Evolutionary conservation across 495 filamentous ascomycete genomes (phyloP).

Genomic region (Parathielavia hyrcaniae): DNA sequence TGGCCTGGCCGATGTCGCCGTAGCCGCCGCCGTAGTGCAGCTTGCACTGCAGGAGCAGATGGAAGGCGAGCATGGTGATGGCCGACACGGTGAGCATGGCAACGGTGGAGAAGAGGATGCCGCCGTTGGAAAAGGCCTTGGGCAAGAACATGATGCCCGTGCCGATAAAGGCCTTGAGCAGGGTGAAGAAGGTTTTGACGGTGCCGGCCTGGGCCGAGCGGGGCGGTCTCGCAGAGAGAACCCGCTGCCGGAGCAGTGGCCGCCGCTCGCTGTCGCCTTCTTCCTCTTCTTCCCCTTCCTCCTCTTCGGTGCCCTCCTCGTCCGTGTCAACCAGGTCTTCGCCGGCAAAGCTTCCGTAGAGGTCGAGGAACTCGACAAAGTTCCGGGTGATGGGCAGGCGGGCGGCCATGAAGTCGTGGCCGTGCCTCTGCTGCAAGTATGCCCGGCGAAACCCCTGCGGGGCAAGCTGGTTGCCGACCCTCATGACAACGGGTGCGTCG

Average conservation of each 20-base stretch:
- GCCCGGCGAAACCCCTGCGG: slow-evolving; percentile 59
- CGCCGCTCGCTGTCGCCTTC: slow-evolving; percentile 36
- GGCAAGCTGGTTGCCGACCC: slow-evolving; percentile 46
- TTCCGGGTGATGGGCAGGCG: slow-evolving; percentile 51
- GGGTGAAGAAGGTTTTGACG: slow-evolving; percentile 59
- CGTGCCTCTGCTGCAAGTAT: slow-evolving; percentile 48
- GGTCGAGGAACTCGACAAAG: slow-evolving; percentile 62
- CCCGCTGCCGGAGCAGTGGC: slow-evolving; percentile 51
- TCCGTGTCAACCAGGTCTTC: slow-evolving; percentile 63
- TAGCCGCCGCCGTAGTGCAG: slow-evolving; percentile 51
- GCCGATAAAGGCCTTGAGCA: slow-evolving; percentile 60
- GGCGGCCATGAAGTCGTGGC: slow-evolving; percentile 36
- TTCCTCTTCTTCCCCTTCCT: slow-evolving; percentile 42
- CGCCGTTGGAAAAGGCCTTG: slow-evolving; percentile 61
- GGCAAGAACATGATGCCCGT: slow-evolving; percentile 66
- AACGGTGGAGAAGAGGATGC: slow-evolving; percentile 58
- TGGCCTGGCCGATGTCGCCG: slow-evolving; percentile 54
- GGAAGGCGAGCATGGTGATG: slow-evolving; percentile 55
- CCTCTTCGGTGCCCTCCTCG: slow-evolving; percentile 47
- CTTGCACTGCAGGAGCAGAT: slow-evolving; percentile 54
- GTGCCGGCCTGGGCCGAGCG: slow-evolving; percentile 52
- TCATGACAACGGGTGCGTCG: slow-evolving; percentile 28
- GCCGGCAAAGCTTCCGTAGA: slow-evolving; percentile 66
- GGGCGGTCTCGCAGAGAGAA: slow-evolving; percentile 34
- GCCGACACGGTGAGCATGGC: slow-evolving; percentile 51